These are phyloP conservation scores for Trypanosoma melophagium DNA, from an alignment of 208 protist genomes.

Conservation along the genomic window DNA sequence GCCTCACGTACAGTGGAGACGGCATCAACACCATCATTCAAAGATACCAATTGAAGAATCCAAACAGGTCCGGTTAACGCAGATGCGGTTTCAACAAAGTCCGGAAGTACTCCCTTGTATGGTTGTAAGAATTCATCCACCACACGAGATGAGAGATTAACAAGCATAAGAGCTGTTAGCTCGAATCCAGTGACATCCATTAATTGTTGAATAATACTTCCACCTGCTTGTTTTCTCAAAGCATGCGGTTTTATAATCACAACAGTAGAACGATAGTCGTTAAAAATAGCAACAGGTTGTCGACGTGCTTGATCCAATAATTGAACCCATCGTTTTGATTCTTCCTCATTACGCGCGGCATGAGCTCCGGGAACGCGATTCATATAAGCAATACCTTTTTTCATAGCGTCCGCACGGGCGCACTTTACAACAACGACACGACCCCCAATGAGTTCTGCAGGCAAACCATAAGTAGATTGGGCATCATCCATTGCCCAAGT, in stretches of 20 bases:
- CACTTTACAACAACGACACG: constrained; percentile 54
- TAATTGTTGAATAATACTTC: constrained; percentile 61
- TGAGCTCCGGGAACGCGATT: constrained; percentile 46
- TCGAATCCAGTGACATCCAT: constrained; percentile 48
- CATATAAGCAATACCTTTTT: constrained; percentile 70
- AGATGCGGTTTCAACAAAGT: constrained; percentile 47
- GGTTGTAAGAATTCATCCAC: constrained; percentile 63
- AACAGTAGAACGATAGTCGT: constrained; percentile 64
- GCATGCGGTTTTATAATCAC: constrained; percentile 83
- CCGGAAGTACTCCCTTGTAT: constrained; percentile 78
- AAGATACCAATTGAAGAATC: constrained; percentile 75
- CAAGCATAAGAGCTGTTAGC: constrained; percentile 53
- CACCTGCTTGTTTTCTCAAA: constrained; percentile 36
- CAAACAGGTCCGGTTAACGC: constrained; percentile 64
- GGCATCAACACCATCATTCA: constrained; percentile 49
- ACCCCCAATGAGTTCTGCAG: constrained; percentile 40
- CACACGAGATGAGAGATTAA: constrained; percentile 48
- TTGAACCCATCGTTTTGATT: constrained; percentile 53
- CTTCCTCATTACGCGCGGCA: constrained; percentile 48
- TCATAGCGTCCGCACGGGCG: constrained; percentile 43
- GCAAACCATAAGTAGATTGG: constrained; percentile 38
- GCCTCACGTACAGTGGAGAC: constrained; percentile 54
- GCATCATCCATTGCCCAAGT: constrained; percentile 46
- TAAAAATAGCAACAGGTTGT: constrained; percentile 71
- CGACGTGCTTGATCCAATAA: constrained; percentile 27